Conservation (phyloP, 768 basidiomycete species). For the Mrakia frigida region DNA sequence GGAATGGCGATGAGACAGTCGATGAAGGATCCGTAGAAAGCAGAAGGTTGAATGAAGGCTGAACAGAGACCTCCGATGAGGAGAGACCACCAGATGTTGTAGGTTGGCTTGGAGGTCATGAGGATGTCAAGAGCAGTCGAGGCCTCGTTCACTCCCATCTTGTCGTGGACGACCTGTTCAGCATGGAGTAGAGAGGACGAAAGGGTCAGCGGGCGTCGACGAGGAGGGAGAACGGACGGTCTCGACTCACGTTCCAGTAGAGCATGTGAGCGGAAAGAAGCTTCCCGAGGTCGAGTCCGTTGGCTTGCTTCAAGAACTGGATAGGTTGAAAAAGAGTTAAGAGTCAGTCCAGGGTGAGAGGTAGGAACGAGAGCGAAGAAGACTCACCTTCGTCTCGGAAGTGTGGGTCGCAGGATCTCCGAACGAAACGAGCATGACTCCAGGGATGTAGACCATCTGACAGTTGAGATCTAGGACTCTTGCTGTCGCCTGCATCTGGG, state of each 20-base stretch:
- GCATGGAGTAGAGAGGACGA: too few relatives aligned
- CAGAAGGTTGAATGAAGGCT: conserved; percentile 62
- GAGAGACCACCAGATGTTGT: conserved; percentile 54
- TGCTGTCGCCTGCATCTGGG: conserved; percentile 81
- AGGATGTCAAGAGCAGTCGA: conserved; percentile 62
- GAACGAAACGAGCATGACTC: conserved; percentile 71
- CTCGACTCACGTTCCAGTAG: conserved; percentile 59
- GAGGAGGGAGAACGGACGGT: neutral
- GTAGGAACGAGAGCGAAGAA: neutral
- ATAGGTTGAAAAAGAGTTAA: conserved; percentile 33
- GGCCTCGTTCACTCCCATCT: conserved; percentile 67
- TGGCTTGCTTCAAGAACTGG: conserved; percentile 40
- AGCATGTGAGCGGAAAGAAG: conserved; percentile 63
- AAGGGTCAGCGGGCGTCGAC: neutral
- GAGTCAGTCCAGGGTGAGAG: conserved; percentile 57
- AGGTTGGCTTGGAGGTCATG: conserved; percentile 60
- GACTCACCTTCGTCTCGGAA: conserved; percentile 58
- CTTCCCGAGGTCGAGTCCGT: conserved; percentile 68
- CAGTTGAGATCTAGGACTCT: conserved; percentile 84
- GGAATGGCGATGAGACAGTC: conserved; percentile 69
- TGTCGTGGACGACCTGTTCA: conserved; percentile 70
- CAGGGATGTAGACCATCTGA: conserved; percentile 62
- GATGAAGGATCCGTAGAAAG: conserved; percentile 70
- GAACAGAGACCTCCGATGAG: conserved; percentile 74
- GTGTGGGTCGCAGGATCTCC: conserved; percentile 75